Base-by-base conservation (phyloP, 306 rosid genomes). In the Canavalia gladiata region DNA sequence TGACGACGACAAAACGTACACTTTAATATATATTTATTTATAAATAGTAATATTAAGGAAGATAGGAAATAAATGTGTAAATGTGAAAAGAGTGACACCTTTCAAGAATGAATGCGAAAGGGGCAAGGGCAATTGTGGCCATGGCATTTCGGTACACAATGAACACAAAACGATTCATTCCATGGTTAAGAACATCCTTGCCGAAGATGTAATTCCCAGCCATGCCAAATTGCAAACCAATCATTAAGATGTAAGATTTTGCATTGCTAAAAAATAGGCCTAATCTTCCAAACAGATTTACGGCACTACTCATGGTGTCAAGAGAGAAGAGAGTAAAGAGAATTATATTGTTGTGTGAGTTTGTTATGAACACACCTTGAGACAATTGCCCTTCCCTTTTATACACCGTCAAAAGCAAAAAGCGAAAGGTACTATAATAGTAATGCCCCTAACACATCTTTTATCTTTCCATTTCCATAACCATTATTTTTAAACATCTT, bases 141-240 rank as follows among this genome's bases (percentile, higher is more conserved):
- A 87, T 55, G 52, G 84, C 79, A 71, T 90, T 92, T 42, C 95
- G 89, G 46, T 92, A 92, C 31, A 86, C 92, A 50, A 90, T 78
- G 66, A 92, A 88, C 25, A 92, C 93, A 47, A 83, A 92, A 45
- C 89, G 95, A 55, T 64, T 89, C 93, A 89, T 89, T 70, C 95
- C 97, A 12, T 62, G 89, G 64, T 66, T 89, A 43, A 92, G 93
- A 80, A 89, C 55, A 10, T 66, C 92, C 87, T 86, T 86, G 77
- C 89, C 90, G 34, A 90, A 84, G 28, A 89, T 82, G 81, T 90
- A 92, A 80, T 84, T 89, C 4, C 97, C 97, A 0, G 94, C 94
- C 56, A 76, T 81, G 11, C 96, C 91, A 55, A 88, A 87, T 46
- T 93, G 97, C 78, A 93, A 80, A 1, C 83, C 86, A 51, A 93